These are phyloP conservation scores for Yarrowia sp. DNA, from an alignment of 805 yeast species.

Conservation along the genomic window DNA sequence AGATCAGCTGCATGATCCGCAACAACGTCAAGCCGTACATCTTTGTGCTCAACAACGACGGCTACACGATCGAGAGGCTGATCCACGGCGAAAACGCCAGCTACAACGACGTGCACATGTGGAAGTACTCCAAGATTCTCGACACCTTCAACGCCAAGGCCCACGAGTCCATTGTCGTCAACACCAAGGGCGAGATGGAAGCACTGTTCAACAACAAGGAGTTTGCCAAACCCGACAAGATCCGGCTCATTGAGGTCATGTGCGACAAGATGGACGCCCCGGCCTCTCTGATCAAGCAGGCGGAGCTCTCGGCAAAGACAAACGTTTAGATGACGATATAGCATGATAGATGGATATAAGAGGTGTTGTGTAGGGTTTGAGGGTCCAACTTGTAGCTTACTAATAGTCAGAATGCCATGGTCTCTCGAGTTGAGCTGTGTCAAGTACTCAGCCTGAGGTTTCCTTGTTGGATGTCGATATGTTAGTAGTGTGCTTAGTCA, in stretches of 20 bases:
- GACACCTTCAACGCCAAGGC: constrained; percentile 64
- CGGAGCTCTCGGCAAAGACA: constrained; percentile 62
- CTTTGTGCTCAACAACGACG: constrained; percentile 67
- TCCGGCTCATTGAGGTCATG: constrained; percentile 63
- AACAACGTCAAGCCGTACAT: constrained; percentile 64
- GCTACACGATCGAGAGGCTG: constrained; percentile 70
- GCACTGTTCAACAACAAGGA: constrained; percentile 52
- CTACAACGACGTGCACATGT: constrained; percentile 68
- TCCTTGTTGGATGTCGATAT: too few relatives aligned
- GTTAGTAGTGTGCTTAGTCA: too few relatives aligned
- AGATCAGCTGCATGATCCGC: constrained; percentile 63
- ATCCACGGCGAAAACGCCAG: constrained; percentile 62
- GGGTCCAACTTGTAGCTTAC: too few relatives aligned
- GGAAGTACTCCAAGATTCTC: constrained; percentile 60
- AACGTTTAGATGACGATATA: constrained; percentile 47
- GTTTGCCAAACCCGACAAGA: constrained; percentile 55
- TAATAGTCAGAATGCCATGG: too few relatives aligned
- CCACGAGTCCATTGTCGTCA: constrained; percentile 53
- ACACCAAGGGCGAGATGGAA: constrained; percentile 59
- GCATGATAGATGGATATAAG: not conserved
- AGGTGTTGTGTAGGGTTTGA: too few relatives aligned
- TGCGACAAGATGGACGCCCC: constrained; percentile 70
- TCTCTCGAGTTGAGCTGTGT: too few relatives aligned
- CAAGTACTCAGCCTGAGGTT: too few relatives aligned
- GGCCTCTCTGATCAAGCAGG: constrained; percentile 67